Conservation (phyloP, 148 eudicot species). For the Hydrangea macrophylla region DNA sequence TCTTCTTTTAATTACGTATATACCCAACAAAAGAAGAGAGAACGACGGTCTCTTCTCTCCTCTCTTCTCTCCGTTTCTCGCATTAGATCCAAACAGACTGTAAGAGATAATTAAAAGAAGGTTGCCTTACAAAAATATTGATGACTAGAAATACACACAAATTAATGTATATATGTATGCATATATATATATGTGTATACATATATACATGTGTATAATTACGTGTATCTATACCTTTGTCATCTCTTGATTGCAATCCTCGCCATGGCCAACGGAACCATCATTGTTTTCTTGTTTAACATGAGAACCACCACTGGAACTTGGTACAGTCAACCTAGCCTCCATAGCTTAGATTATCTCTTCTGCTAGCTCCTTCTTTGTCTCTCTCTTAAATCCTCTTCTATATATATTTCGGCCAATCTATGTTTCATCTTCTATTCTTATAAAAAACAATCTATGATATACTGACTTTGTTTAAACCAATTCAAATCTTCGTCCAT, state of each 20-base stretch:
- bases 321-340: conserved; percentile 17
- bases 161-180: neutral
- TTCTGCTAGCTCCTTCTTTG: neutral
- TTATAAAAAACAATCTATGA: conserved; percentile 23
- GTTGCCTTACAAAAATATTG: too few relatives aligned
- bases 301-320: conserved; percentile 22
- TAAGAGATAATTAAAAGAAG: too few relatives aligned
- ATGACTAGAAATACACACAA: too few relatives aligned
- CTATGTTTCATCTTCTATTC: neutral
- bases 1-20: too few relatives aligned
- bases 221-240: conserved; percentile 20
- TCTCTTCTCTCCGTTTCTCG: too few relatives aligned
- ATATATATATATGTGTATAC: neutral
- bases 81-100: too few relatives aligned
- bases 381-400: neutral
- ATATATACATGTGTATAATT: too few relatives aligned
- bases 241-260: conserved; percentile 3
- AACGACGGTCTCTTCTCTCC: too few relatives aligned
- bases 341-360: conserved; percentile 22
- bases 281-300: conserved; percentile 25
- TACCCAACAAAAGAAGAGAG: too few relatives aligned
- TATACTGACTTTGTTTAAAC: conserved; percentile 22
- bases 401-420: neutral
- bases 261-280: conserved; percentile 17
- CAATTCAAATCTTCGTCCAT: conserved; percentile 27